Base-by-base conservation (phyloP, 192 early-diverging fungal species). In the Umbelopsis sp. region DNA sequence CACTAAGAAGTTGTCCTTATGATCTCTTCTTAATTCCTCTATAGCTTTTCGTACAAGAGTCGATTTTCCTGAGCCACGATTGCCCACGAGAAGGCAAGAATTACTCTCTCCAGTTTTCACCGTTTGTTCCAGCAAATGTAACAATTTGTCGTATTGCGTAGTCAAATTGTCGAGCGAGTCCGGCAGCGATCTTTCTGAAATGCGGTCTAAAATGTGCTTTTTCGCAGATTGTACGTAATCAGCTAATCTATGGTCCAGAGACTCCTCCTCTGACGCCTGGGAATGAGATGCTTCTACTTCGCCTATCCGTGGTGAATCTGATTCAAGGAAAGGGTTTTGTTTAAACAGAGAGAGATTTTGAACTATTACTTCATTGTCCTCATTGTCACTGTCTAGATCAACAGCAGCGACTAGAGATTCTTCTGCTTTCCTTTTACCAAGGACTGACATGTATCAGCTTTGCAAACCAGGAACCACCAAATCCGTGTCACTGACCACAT, bases 81-180 rank as follows among this genome's bases (percentile, higher is more conserved):
- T 88, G 1, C 97, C 97, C 2, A 96, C 81, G 8, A 98, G 69
- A 25, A 98, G 75, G 30, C 91, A 90, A 0, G 94, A 92, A 73
- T 96, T 98, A 55, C 94, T 92, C 70, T 98, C 95, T 1, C 90
- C 91, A 20, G 76, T 68, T 4, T 75, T 71, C 5, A 93, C 80
- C 8, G 91, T 89, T 30, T 84, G 84, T 23, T 84, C 80, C 49
- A 93, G 71, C 1, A 94, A 66, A 21, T 84, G 77, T n/a, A 79
- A 70, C 15, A 92, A 68, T 21, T 80, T 81, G 76, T 74, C 71
- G 70, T 86, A 85, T 64, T 86, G 74, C 18, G 80, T 72, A 12
- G 84, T 74, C 4, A 89, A 65, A n/a, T 80, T 83, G 16, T 76
- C 49, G 4, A 89, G 69, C 9, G 71, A 45, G 2, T 49, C 51